Evolutionary conservation across 306 rosid species (phyloP).

Genomic region (Sphenostylis stenocarpa): DNA sequence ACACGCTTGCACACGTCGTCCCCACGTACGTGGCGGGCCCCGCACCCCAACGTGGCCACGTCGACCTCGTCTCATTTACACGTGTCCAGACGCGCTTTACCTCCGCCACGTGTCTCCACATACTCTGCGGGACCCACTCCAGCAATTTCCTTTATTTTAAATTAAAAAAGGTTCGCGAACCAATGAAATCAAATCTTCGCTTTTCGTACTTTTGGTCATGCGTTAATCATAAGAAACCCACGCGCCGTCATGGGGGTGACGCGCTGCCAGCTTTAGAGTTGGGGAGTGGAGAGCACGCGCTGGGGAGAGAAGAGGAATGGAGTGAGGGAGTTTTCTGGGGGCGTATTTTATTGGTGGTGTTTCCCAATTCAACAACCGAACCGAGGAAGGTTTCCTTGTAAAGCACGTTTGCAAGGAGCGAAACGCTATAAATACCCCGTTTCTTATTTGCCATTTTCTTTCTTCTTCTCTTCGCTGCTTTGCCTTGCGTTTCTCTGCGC

Average conservation of each 20-base stretch:
- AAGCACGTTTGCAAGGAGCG: constrained; percentile 37
- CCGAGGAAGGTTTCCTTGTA: constrained; percentile 37
- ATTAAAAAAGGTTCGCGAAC: neutral
- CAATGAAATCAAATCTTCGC: constrained; percentile 18
- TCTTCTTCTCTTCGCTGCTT: constrained; percentile 3
- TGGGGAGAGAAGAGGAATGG: neutral
- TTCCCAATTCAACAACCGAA: constrained; percentile 50
- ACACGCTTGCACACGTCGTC: constrained; percentile 43
- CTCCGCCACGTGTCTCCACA: constrained; percentile 38
- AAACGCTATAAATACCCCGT: constrained; percentile 52
- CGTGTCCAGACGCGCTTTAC: constrained; percentile 63
- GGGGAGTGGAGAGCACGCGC: neutral
- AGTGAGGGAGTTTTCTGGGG: neutral
- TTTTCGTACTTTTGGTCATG: neutral
- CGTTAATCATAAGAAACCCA: neutral
- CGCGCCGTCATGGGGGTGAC: neutral
- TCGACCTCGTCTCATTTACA: constrained; percentile 53
- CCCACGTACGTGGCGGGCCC: constrained; percentile 53
- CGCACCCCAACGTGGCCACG: constrained; percentile 64
- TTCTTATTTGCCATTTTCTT: neutral
- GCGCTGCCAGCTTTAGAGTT: neutral
- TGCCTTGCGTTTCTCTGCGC: neutral
- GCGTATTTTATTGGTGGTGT: constrained; percentile 14
- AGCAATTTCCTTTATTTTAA: too few relatives aligned
- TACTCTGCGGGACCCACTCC: constrained; percentile 22